Evolutionary conservation across 2,329 filamentous ascomycete species (phyloP), one percentile per base, ranked within the genome.

Genomic region (Zasmidium cellare): DNA sequence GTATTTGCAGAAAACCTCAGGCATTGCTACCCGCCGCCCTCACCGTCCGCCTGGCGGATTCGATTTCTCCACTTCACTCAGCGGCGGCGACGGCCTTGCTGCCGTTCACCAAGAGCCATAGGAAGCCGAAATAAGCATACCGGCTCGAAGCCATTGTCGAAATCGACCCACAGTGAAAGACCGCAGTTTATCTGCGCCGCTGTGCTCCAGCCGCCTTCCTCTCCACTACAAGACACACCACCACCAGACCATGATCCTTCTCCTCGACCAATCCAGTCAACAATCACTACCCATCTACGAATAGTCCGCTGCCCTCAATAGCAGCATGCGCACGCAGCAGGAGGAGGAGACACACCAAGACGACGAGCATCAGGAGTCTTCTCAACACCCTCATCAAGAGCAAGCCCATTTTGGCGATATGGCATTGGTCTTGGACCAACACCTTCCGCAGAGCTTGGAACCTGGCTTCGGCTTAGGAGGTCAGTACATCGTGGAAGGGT

Each of bases 381-480:
- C 35, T 9, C 12, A 41, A 41, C 35, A 41, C n/a, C 35, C n/a
- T n/a, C 7, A 41, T 3, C 35, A 41, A 41, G 35, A 18, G 12
- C 7, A 9, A 41, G 35, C 35, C 35, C 16, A 41, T 18, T 41
- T 41, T 41, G 35, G 35, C 35, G 16, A 41, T 14, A 41, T 41
- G 35, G 35, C 35, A 14, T 5, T 41, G 35, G 35, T 18, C 7
- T 3, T 41, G 12, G 35, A 41, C 3, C 35, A 41, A 14, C 35
- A 41, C n/a, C 35, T 41, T 6, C 35, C 35, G 11, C 35, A 41
- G 3, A 41, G n/a, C 16, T 5, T 41, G 35, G 35, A 41, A 14
- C 12, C 45, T n/a, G 44, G 44, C n/a, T 45, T 53, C 12, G 16
- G 20, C 5, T 46, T 53, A 20, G 51, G 51, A 53, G 51, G 51